Conservation (phyloP, 371 early-diverging fungal genomes). For the Mortierella sp. region DNA sequence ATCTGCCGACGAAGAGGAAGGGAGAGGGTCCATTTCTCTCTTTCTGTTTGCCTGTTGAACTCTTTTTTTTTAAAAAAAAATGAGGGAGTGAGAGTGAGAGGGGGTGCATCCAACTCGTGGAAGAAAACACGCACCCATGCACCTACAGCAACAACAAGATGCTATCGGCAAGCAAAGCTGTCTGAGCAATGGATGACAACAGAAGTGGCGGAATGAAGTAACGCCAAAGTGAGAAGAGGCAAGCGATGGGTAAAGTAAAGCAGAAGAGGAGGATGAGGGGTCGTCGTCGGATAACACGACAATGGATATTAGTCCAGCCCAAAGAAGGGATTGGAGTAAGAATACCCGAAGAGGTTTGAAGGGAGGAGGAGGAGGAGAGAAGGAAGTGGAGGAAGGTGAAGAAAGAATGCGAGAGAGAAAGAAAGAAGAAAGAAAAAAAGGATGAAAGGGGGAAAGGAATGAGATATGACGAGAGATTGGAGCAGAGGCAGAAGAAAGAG, state of each 20-base stretch:
- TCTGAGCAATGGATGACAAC: neutral
- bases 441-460: constrained; percentile 10
- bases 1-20: neutral
- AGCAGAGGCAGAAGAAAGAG: neutral
- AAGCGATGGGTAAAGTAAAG: neutral
- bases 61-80: constrained; percentile 6
- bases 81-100: too few relatives aligned
- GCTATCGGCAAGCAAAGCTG: neutral
- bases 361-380: neutral
- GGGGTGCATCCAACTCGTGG: neutral
- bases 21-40: neutral
- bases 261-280: neutral
- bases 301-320: neutral
- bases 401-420: neutral
- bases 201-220: neutral
- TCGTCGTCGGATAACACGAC: neutral
- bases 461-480: neutral
- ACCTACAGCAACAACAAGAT: constrained; percentile 4
- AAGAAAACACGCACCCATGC: neutral
- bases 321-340: neutral
- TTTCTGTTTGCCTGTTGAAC: too few relatives aligned
- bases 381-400: neutral
- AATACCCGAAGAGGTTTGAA: neutral
- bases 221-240: constrained; percentile 1
- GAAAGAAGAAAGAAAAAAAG: neutral